These are phyloP conservation scores for Apocynum venetum DNA, from an alignment of 257 asterid genomes.

Conservation along the genomic window DNA sequence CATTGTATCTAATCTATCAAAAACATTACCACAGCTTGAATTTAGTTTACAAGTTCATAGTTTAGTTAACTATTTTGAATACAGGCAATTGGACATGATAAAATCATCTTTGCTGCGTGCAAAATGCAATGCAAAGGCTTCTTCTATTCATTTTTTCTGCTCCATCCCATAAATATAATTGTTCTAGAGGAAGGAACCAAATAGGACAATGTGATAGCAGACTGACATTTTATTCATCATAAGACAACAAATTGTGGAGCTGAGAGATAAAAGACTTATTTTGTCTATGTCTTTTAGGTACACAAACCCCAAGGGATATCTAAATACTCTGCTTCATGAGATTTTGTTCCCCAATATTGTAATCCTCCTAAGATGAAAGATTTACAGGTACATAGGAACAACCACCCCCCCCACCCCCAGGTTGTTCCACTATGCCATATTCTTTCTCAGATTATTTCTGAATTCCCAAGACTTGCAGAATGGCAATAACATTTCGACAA, in stretches of 20 bases:
- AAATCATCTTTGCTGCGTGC: not conserved
- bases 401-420: too few relatives aligned
- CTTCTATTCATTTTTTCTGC: not conserved
- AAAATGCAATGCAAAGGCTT: not conserved
- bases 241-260: not conserved
- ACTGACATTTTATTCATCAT: not conserved
- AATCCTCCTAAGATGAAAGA: not conserved
- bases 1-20: not conserved
- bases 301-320: too few relatives aligned
- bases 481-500: not conserved
- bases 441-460: not conserved
- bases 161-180: not conserved
- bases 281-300: not conserved
- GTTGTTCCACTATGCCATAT: not conserved
- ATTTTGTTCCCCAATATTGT: not conserved
- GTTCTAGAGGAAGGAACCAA: not conserved
- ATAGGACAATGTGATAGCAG: not conserved
- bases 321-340: too few relatives aligned
- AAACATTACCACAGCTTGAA: too few relatives aligned
- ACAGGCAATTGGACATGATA: not conserved
- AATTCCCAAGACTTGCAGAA: not conserved
- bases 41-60: not conserved
- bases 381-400: not conserved
- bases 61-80: not conserved
- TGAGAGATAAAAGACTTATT: not conserved